These are phyloP conservation scores for Neurospora sp. DNA, from an alignment of 495 filamentous ascomycete genomes.

Conservation along the genomic window DNA sequence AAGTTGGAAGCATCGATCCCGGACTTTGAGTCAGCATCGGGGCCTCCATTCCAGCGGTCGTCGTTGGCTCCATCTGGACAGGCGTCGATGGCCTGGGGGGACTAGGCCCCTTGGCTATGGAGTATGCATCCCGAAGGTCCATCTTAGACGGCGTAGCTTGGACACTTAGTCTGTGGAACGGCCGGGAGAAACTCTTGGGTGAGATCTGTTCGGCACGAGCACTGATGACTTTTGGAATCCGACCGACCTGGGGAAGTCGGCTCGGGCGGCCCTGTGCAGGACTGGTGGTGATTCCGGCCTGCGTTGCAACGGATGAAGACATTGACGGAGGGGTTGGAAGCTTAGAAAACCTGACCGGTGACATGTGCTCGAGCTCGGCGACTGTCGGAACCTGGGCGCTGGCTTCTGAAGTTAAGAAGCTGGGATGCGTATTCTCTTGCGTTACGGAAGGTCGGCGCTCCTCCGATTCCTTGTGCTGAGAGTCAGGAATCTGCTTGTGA, in stretches of 20 bases:
- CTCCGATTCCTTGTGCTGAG: neutral
- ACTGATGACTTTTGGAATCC: slow-evolving; percentile 81
- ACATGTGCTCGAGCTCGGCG: neutral
- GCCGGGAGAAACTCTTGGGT: slow-evolving; percentile 76
- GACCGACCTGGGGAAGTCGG: slow-evolving; percentile 69
- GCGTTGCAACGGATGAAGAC: neutral
- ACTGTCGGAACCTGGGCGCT: neutral
- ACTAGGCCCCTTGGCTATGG: slow-evolving; percentile 38
- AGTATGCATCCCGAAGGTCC: slow-evolving; percentile 24
- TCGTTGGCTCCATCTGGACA: slow-evolving; percentile 16
- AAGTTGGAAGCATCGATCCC: slow-evolving; percentile 11
- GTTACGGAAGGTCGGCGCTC: slow-evolving; percentile 4
- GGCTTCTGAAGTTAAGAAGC: neutral
- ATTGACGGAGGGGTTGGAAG: neutral
- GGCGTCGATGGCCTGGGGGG: slow-evolving; percentile 31
- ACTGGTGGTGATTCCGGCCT: neutral
- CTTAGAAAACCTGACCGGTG: neutral
- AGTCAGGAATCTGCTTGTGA: neutral
- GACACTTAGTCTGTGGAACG: slow-evolving; percentile 33
- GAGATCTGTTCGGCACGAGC: slow-evolving; percentile 60
- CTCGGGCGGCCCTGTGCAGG: slow-evolving; percentile 24
- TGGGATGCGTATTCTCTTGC: neutral
- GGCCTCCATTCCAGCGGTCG: slow-evolving; percentile 7
- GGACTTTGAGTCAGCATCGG: slow-evolving; percentile 16
- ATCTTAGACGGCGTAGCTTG: slow-evolving; percentile 10